These are phyloP conservation scores for Podospora pseudopauciseta DNA, from an alignment of 495 filamentous ascomycete genomes.

Conservation along the genomic window DNA sequence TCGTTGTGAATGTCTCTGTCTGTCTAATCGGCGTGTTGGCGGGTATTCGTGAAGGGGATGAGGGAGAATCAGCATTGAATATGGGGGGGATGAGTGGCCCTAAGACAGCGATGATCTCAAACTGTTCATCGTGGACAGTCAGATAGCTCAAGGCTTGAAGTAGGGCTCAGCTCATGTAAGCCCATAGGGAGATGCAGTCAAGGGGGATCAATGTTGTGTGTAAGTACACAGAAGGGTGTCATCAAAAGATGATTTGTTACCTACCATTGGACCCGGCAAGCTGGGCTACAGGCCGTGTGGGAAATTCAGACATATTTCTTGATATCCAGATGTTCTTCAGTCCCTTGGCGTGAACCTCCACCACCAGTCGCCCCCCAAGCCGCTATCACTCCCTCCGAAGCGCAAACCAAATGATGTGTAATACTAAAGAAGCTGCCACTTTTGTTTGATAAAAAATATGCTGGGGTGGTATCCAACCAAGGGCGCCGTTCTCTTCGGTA, in stretches of 20 bases:
- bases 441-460: too few species aligned
- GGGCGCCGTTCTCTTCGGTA: too few species aligned
- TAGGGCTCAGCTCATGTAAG: neutral
- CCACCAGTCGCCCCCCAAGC: neutral
- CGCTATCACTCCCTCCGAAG: neutral
- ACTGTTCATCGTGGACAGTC: neutral
- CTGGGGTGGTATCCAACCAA: neutral
- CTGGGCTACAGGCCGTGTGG: slow-evolving; percentile 39
- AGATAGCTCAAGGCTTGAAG: neutral
- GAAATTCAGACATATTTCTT: slow-evolving; percentile 22
- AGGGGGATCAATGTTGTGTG: neutral
- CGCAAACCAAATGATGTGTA: neutral
- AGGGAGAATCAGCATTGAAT: neutral
- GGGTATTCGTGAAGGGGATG: neutral
- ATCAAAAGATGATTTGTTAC: neutral
- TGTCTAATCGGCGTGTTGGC: too few species aligned
- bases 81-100: neutral
- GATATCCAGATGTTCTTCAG: neutral
- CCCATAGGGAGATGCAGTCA: neutral
- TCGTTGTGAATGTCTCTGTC: too few species aligned
- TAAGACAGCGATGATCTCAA: neutral
- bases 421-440: too few species aligned
- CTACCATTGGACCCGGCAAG: slow-evolving; percentile 40
- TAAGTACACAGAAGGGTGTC: neutral
- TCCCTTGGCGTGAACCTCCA: neutral